Evolutionary conservation across 2,329 filamentous ascomycete species (phyloP).

Genomic region (Cercospora canescens): DNA sequence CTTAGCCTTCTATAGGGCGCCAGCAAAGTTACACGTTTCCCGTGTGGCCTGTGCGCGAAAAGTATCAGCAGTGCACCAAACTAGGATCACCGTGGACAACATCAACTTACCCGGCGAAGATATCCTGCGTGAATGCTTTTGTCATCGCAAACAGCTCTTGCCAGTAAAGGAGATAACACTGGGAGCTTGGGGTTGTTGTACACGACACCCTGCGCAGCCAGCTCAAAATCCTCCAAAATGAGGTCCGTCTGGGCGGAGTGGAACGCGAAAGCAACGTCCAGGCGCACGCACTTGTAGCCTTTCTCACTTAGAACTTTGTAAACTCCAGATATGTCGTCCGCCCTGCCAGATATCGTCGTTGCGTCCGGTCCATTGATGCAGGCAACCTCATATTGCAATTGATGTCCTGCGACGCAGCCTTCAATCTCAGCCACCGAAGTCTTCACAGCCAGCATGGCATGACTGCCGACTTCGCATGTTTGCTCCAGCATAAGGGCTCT

Average conservation of each 20-base stretch:
- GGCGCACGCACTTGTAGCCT: constrained; percentile 14
- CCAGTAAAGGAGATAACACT: constrained; percentile 31
- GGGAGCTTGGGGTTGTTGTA: constrained; percentile 33
- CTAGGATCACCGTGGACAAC: background rate
- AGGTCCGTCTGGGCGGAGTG: constrained; percentile 37
- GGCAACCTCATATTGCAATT: constrained; percentile 22
- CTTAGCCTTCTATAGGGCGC: constrained; percentile 25
- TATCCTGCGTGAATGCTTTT: background rate
- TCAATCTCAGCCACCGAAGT: constrained; percentile 17
- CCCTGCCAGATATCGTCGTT: constrained; percentile 29
- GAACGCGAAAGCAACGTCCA: constrained; percentile 34
- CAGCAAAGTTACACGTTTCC: constrained; percentile 43
- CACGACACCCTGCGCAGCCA: constrained; percentile 18
- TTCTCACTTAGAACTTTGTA: constrained; percentile 5
- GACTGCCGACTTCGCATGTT: constrained; percentile 27
- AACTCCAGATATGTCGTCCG: constrained; percentile 16
- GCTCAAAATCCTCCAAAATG: constrained; percentile 29
- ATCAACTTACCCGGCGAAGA: background rate
- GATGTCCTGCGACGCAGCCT: background rate
- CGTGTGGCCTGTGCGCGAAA: constrained; percentile 27
- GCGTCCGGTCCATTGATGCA: constrained; percentile 31
- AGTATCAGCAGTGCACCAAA: background rate
- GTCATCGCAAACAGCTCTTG: background rate
- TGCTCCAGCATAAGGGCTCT: constrained; percentile 36
- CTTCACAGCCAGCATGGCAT: constrained; percentile 30